Evolutionary conservation across 805 yeast species (phyloP), one percentile per base, ranked within the genome.

Genomic region (Starmerella asiatica): DNA sequence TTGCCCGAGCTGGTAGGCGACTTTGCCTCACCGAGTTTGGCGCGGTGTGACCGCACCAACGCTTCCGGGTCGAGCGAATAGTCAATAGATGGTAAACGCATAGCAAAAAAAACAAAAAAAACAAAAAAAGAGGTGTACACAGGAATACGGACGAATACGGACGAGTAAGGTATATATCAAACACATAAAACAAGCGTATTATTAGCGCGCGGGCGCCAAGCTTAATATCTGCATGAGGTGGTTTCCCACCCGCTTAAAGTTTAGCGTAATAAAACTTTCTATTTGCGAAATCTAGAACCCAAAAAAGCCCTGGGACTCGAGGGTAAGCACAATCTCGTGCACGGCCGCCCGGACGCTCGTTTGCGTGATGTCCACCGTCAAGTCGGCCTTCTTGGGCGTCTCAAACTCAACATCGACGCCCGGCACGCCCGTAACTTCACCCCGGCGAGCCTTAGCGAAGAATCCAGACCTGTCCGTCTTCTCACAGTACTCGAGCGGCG

Each of bases 251-350:
- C n/a, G n/a, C n/a, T n/a, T n/a, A n/a, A n/a, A n/a, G 7, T 23
- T 23, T 23, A 11, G 7, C 7, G 11, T 23, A 23, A 23, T 23
- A 23, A 23, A 23, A 23, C 26, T 23, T 23, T 23, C 7, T 23
- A 23, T 23, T 7, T 23, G 26, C 26, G 11, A 23, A 23, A 11
- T 23, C 11, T 11, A 23, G 26, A 23, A 23, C 3, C 68, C 68
- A 43, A 81, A 82, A 64, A 79, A 86, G 15, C 93, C 93, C 62
- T 85, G 82, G 53, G 77, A 75, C 61, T 81, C 84, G 51, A 86
- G 70, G 57, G 76, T 69, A 44, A 75, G 63, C 27, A 80, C 77
- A 48, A 81, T 71, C 58, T 77, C 76, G 56, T 75, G 82, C 40
- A 84, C 80, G 42, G 82, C 79, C 33, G 82, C 69, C 42, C 77